Base-by-base conservation (phyloP, 345 rosid genomes). In the Eucalyptus brandiana region DNA sequence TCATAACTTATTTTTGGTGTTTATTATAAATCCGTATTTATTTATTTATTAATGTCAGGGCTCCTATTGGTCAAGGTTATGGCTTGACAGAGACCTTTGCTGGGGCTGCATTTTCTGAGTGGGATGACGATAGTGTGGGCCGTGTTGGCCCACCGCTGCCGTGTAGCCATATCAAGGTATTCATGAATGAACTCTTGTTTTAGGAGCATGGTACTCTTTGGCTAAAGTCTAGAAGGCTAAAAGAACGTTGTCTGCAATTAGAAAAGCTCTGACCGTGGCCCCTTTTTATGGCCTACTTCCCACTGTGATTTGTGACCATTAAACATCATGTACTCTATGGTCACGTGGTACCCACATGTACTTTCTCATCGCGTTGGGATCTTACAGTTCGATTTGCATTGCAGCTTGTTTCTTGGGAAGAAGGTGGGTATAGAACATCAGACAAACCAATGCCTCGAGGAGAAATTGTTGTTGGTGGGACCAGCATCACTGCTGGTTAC, bases 1-100 rank as follows among this genome's bases (percentile, higher is more conserved):
- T 76, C 83, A 76, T 76, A 11, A 15, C 76, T 76, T 69, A 53
- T 37, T 21, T 37, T 37, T 76, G 47, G 47, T 40, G 7, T 76
- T 76, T 53, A 85, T 80, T 34, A 50, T 76, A 81, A 69, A 26
- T 47, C 86, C 15, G 5, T 28, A 47, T 56, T 56, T 56, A 56
- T 56, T 23, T 56, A 56, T 50, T 37, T 80, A 5, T 88, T 83
- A 15, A 65, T 76, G 28, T 89, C 89, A 97, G 99, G 93, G 95
- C 99, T 90, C 96, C 96, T 18, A 93, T 96, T 9, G 97, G 97
- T 86, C 99, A 96, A 92, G 99, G 95, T 87, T 97, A 97, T 93
- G 99, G 99, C 90, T 93, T 97, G 95, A 97, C 99, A 62, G 99
- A 97, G 94, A 96, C 99, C 34, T 95, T 89, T 92, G 99, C 99